These are phyloP conservation scores for Trichoderma arundinaceum DNA, from an alignment of 2,329 filamentous ascomycete species.

Conservation along the genomic window DNA sequence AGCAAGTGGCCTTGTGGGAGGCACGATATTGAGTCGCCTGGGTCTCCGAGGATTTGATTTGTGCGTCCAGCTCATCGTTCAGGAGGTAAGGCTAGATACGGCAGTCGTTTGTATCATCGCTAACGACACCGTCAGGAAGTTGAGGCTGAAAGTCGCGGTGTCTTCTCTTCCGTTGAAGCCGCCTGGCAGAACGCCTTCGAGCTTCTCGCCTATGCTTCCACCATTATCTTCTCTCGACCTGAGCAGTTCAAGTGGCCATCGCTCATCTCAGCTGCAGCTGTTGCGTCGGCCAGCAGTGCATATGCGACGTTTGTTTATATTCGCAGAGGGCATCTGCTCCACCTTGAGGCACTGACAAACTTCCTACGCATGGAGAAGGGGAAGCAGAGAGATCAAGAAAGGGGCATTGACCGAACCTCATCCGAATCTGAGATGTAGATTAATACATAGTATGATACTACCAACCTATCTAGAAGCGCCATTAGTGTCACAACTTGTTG, in stretches of 20 bases:
- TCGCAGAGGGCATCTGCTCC: slow-evolving; percentile 27
- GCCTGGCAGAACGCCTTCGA: slow-evolving; percentile 74
- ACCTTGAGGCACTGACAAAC: slow-evolving; percentile 14
- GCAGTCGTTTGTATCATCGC: neutral
- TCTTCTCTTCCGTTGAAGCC: slow-evolving; percentile 72
- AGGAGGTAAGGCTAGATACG: slow-evolving; percentile 54
- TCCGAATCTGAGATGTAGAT: neutral
- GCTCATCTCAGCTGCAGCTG: slow-evolving; percentile 46
- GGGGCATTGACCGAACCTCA: neutral
- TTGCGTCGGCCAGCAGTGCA: slow-evolving; percentile 13
- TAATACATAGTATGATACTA: too few relatives aligned
- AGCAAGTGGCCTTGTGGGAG: slow-evolving; percentile 55
- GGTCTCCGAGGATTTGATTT: slow-evolving; percentile 68
- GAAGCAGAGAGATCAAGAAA: neutral
- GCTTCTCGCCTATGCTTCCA: slow-evolving; percentile 68
- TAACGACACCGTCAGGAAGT: slow-evolving; percentile 53
- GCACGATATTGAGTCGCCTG: slow-evolving; percentile 61
- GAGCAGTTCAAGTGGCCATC: slow-evolving; percentile 69
- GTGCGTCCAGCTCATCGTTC: slow-evolving; percentile 64
- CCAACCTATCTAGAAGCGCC: too few relatives aligned
- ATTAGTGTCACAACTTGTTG: too few relatives aligned
- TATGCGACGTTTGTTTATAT: slow-evolving; percentile 27
- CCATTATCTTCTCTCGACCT: slow-evolving; percentile 67
- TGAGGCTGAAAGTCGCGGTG: slow-evolving; percentile 61
- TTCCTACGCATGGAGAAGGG: slow-evolving; percentile 5